Evolutionary conservation across 805 yeast genomes (phyloP), one percentile per base, ranked within the genome.

Genomic region (Yamadazyma paraphyllophila): DNA sequence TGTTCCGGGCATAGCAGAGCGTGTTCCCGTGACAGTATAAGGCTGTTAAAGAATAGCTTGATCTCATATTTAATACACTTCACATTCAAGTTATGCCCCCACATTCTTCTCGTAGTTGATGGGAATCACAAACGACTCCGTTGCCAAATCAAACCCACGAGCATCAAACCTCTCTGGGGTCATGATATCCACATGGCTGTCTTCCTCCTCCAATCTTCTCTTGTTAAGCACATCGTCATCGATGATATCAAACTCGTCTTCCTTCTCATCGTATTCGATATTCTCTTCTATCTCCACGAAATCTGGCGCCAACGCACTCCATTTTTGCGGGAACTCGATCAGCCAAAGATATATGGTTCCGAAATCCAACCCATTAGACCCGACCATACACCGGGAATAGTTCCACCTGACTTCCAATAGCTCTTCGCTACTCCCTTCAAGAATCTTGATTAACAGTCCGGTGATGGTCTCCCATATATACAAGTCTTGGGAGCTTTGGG

Each of bases 301-400:
- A 62, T 92, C 98, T 0, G 97, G 97, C 0, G 97, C 97, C 55
- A 91, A 70, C 1, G 97, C 96, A 63, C 95, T 85, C 98, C 98
- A 91, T 65, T 88, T 86, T 56, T 90, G 97, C 0, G 96, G 95
- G 15, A 87, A 80, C 33, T 78, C 78, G 8, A 88, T 77, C 41
- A 85, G 78, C 97, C 97, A 92, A 34, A 86, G 60, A 59, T 87
- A 90, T 1, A 91, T 77, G 32, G 81, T 73, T 1, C 97, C 97
- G 27, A 87, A 73, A 58, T 91, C 98, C 44, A 88, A 67, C 0
- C 97, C 97, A 25, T 88, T 86, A 13, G 96, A 85, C 8, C 85
- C 85, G 29, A 92, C 81, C 49, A 78, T 69, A 62, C 96, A 88
- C 44, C 80, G 73, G 41, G 80, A 70, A 47, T 80, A 82, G 61